Percentiles rank a stretch among this genome's conserved stretches.
Conservation (phyloP, 495 filamentous ascomycete genomes). For the Cercophora sp. region DNA sequence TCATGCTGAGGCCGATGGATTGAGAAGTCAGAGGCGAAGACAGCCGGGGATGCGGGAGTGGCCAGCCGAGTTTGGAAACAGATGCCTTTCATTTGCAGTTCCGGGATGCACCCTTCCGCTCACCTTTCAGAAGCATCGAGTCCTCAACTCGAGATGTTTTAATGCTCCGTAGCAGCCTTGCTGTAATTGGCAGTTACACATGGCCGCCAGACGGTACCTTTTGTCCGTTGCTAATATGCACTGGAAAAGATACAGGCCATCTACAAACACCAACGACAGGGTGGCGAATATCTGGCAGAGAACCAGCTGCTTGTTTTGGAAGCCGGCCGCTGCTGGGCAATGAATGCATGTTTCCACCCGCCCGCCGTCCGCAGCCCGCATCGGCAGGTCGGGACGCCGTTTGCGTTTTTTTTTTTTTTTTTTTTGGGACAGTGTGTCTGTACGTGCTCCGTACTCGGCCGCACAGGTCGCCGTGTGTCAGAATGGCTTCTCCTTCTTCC, state of each 20-base stretch:
- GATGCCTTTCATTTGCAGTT: not conserved
- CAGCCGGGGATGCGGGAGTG: not conserved
- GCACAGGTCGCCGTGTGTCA: slow-evolving; percentile 8
- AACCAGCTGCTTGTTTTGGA: slow-evolving; percentile 7
- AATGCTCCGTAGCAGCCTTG: slow-evolving; percentile 9
- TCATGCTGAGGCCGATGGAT: no score
- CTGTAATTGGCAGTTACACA: slow-evolving; percentile 11
- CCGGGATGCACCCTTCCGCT: no score
- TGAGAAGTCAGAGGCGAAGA: no score
- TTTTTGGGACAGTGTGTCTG: no score
- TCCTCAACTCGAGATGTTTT: no score
- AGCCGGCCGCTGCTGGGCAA: not conserved
- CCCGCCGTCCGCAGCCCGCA: not conserved
- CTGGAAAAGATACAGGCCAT: not conserved
- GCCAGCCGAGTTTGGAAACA: not conserved
- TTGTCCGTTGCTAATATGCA: not conserved
- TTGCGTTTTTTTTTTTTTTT: no score
- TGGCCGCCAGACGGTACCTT: not conserved
- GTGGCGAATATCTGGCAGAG: not conserved
- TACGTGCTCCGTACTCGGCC: no score
- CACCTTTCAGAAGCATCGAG: no score
- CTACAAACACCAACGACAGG: slow-evolving; percentile 3
- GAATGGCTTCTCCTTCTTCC: not conserved
- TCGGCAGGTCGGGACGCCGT: slow-evolving; percentile 2
- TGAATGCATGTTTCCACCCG: not conserved